Evolutionary conservation across 164 flowering plant genomes (phyloP).

Genomic region (Platanus orientalis): DNA sequence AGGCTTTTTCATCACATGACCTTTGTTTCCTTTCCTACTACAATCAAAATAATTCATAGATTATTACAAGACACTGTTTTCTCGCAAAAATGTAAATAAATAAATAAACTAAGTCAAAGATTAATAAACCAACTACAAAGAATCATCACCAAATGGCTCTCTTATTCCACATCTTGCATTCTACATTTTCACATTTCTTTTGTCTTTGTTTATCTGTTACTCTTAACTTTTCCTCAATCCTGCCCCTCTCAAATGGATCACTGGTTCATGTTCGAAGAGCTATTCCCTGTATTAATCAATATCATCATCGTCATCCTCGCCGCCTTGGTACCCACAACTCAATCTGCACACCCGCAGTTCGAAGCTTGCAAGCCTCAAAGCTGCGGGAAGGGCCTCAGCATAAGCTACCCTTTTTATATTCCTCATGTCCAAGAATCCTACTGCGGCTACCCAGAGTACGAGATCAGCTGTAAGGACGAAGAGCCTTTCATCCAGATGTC

Average conservation of each 20-base stretch:
- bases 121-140: no score
- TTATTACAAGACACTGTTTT: no score
- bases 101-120: no score
- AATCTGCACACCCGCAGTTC: neutral
- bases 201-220: neutral
- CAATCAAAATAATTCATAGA: no score
- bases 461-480: conserved; percentile 7
- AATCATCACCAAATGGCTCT: neutral
- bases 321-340: neutral
- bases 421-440: neutral
- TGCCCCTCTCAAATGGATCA: neutral
- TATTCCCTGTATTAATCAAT: neutral
- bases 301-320: neutral
- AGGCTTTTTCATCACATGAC: no score
- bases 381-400: conserved; percentile 11
- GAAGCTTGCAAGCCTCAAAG: conserved; percentile 13
- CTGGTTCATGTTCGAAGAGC: no score
- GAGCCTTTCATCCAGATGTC: conserved; percentile 3
- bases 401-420: conserved; percentile 21
- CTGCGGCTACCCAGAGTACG: conserved; percentile 17
- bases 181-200: neutral
- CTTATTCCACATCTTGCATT: no score
- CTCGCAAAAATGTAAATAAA: no score
- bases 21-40: no score
- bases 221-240: neutral